Conservation (phyloP, 805 yeast genomes). For the Starmerella vaccinii region DNA sequence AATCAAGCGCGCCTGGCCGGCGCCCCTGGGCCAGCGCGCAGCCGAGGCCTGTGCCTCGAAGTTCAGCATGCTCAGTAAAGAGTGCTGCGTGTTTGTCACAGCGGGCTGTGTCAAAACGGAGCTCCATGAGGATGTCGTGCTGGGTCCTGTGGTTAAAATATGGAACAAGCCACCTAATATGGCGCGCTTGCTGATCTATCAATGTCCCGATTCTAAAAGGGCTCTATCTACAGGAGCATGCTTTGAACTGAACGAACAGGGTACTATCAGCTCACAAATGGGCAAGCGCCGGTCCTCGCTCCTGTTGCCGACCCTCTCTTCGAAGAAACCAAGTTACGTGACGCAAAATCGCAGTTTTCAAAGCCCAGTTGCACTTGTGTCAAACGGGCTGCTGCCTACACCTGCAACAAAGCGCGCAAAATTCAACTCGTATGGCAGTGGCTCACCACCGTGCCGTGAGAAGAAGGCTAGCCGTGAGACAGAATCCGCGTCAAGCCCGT, state of each 20-base stretch:
- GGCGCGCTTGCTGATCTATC: slow-evolving; percentile 6
- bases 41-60: background rate
- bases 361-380: no score
- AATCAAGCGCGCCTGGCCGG: slow-evolving; percentile 5
- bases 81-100: slow-evolving; percentile 14
- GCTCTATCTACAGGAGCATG: slow-evolving; percentile 13
- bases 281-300: background rate
- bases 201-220: background rate
- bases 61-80: background rate
- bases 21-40: background rate
- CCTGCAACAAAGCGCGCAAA: background rate
- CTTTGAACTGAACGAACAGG: slow-evolving; percentile 1
- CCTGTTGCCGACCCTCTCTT: background rate
- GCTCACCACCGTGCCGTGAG: background rate
- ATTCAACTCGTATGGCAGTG: background rate
- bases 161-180: background rate
- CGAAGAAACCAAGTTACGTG: background rate
- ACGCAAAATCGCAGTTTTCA: background rate
- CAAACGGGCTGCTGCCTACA: slow-evolving; percentile 1
- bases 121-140: background rate
- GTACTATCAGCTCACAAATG: background rate
- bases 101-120: slow-evolving; percentile 4
- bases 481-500: background rate
- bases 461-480: background rate
- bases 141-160: slow-evolving; percentile 8